Evolutionary conservation across 1,284 basidiomycete genomes (phyloP).

Genomic region (Kwoniella shivajii): DNA sequence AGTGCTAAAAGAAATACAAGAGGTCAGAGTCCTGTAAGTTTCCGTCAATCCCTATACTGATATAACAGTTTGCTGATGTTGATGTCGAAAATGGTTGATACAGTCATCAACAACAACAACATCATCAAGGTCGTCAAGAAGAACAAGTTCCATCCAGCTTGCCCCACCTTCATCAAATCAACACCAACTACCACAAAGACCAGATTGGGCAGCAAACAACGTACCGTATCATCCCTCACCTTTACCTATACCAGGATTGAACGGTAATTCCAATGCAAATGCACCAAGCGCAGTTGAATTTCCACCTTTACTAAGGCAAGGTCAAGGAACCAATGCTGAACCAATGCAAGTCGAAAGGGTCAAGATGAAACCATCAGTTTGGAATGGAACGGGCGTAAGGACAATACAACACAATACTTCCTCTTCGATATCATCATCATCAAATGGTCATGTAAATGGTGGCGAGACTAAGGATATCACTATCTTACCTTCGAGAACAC

Average conservation of each 20-base stretch:
- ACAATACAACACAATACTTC: slow-evolving; percentile 8
- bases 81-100: background rate
- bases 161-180: slow-evolving; percentile 37
- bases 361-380: slow-evolving; percentile 32
- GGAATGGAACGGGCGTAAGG: slow-evolving; percentile 32
- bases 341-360: slow-evolving; percentile 50
- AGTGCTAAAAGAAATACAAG: slow-evolving; percentile 32
- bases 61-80: background rate
- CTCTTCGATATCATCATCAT: background rate
- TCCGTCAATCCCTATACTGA: background rate
- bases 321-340: slow-evolving; percentile 36
- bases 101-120: slow-evolving; percentile 39
- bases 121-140: slow-evolving; percentile 45
- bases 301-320: slow-evolving; percentile 36
- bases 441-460: background rate
- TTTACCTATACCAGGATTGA: slow-evolving; percentile 13
- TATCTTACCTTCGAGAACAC: slow-evolving; percentile 9
- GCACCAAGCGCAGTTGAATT: slow-evolving; percentile 38
- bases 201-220: slow-evolving; percentile 52
- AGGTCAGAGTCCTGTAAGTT: slow-evolving; percentile 49
- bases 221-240: slow-evolving; percentile 49
- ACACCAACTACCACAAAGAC: slow-evolving; percentile 47
- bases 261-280: background rate
- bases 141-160: slow-evolving; percentile 38
- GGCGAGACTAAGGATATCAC: background rate